These are phyloP conservation scores for Chondrus crispus DNA, from an alignment of 23 red algal species.

Conservation along the genomic window DNA sequence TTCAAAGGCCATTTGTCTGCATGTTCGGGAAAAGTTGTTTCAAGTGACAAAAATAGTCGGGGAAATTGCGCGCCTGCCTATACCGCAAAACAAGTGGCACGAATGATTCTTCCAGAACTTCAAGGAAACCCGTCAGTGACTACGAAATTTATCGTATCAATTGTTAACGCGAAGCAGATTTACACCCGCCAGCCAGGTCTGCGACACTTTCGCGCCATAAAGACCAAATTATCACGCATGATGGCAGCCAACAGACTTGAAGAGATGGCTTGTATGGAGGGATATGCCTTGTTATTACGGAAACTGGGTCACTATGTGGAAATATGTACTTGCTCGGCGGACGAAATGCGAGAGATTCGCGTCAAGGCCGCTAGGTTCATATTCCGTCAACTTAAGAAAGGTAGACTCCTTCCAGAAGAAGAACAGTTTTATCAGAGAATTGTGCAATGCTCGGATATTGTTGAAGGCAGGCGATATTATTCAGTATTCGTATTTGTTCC, in stretches of 20 bases:
- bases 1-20: too few relatives aligned
- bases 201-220: not conserved
- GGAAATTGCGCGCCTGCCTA: conserved; percentile 18
- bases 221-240: not conserved
- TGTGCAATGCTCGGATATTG: conserved; percentile 4
- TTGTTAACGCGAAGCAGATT: not conserved
- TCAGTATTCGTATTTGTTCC: not conserved
- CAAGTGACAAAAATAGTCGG: too few relatives aligned
- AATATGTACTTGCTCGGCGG: not conserved
- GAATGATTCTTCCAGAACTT: not conserved
- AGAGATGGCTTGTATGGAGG: not conserved
- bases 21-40: too few relatives aligned
- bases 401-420: not conserved
- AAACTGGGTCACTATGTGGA: not conserved
- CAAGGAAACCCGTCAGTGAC: not conserved
- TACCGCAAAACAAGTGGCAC: not conserved
- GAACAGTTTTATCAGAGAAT: not conserved
- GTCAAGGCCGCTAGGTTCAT: not conserved
- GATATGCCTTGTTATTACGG: not conserved
- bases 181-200: not conserved
- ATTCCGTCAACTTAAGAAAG: not conserved
- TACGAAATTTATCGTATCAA: not conserved
- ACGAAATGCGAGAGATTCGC: not conserved
- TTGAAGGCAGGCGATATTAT: not conserved
- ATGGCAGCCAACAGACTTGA: not conserved